phyloP scores from a whole-genome alignment of 371 early-diverging fungal species.

The Haplosporangium sp. region DNA sequence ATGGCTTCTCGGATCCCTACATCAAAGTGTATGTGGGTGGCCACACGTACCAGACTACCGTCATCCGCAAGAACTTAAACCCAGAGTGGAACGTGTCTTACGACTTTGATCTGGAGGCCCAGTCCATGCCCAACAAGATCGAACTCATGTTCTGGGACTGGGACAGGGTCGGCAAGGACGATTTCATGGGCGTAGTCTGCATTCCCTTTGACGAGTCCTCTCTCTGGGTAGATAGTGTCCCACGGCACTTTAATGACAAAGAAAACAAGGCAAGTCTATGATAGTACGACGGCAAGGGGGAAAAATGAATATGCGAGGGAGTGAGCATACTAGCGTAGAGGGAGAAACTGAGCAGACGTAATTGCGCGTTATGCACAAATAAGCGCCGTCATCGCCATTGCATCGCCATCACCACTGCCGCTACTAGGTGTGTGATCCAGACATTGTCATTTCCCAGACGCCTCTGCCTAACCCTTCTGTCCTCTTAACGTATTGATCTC shows the following conservation, averaged over 20 bases:
- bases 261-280: slow-evolving; percentile 42
- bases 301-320: no score
- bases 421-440: no score
- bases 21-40: slow-evolving; percentile 66
- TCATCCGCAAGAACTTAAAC: slow-evolving; percentile 70
- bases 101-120: slow-evolving; percentile 64
- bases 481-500: neutral
- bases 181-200: slow-evolving; percentile 18
- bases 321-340: no score
- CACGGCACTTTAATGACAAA: slow-evolving; percentile 60
- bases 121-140: slow-evolving; percentile 56
- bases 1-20: slow-evolving; percentile 71
- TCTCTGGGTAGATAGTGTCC: slow-evolving; percentile 15
- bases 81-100: slow-evolving; percentile 81
- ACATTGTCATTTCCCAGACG: neutral
- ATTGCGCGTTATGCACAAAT: no score
- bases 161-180: slow-evolving; percentile 61
- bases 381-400: no score
- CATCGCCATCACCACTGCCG: no score
- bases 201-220: slow-evolving; percentile 21
- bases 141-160: slow-evolving; percentile 68
- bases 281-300: no score
- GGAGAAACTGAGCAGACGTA: no score
- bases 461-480: neutral
- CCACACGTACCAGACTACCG: slow-evolving; percentile 73